phyloP scores from a whole-genome alignment of 2,329 filamentous ascomycete genomes.

The Fusarium marasasianum region DNA sequence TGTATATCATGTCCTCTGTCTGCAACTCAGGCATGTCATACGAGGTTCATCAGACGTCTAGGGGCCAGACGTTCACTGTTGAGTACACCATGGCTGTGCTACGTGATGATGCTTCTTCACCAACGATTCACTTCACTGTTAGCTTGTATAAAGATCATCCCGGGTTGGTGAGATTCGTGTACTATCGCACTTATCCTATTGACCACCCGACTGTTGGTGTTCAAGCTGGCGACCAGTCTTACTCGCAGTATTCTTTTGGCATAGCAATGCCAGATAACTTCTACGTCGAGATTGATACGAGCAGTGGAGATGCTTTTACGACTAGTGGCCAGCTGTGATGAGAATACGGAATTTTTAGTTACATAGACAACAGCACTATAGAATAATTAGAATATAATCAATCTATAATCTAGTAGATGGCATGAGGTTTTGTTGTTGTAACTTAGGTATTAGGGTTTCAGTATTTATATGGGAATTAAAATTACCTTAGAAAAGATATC shows the following conservation, averaged over 20 bases:
- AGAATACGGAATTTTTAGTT: rapidly evolving
- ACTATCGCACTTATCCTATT: rapidly evolving
- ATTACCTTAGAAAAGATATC: no score
- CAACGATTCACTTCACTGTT: not conserved
- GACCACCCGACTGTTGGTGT: not conserved
- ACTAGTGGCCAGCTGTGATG: not conserved
- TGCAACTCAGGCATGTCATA: not conserved
- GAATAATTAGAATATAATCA: not conserved
- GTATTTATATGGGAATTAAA: not conserved
- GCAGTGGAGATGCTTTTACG: not conserved
- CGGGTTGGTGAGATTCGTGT: not conserved
- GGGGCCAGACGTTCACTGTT: not conserved
- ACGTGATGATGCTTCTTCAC: no score
- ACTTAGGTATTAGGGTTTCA: not conserved
- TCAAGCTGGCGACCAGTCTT: not conserved
- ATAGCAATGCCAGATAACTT: rapidly evolving
- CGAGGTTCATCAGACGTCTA: not conserved
- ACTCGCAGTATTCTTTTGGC: not conserved
- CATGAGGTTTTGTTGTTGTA: not conserved
- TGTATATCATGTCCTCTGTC: not conserved
- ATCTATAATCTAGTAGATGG: not conserved
- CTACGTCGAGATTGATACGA: not conserved
- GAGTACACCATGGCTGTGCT: not conserved
- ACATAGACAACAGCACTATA: not conserved
- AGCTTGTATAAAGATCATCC: not conserved